These are phyloP conservation scores for Schoenoplectus tabernaemontani DNA, from an alignment of 202 grass and related monocot genomes.

Conservation along the genomic window DNA sequence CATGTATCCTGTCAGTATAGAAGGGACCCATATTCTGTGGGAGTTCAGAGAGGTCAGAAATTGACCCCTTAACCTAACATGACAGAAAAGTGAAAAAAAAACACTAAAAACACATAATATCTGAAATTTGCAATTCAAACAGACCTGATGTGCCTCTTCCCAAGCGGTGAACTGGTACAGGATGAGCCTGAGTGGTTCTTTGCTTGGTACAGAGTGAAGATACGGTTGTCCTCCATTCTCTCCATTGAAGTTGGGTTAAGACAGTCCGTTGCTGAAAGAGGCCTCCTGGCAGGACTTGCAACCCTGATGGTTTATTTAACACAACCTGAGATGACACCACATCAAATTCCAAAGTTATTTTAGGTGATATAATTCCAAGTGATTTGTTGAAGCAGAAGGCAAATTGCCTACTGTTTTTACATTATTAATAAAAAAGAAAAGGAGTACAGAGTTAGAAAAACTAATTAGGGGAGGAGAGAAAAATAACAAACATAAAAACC, in stretches of 20 bases:
- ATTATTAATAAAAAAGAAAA: too few relatives aligned
- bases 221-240: slow-evolving; percentile 48
- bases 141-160: slow-evolving; percentile 94
- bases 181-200: slow-evolving; percentile 44
- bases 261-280: slow-evolving; percentile 93
- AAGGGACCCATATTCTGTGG: neutral
- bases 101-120: neutral
- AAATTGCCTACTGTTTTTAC: too few relatives aligned
- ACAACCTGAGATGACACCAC: slow-evolving; percentile 39
- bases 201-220: slow-evolving; percentile 14
- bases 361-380: too few relatives aligned
- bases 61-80: neutral
- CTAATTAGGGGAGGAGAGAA: too few relatives aligned
- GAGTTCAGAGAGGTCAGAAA: neutral
- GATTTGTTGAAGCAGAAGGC: too few relatives aligned
- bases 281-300: slow-evolving; percentile 93
- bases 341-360: neutral
- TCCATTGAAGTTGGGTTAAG: slow-evolving; percentile 67
- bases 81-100: neutral
- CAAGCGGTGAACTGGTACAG: slow-evolving; percentile 78
- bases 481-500: too few relatives aligned
- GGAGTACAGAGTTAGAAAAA: too few relatives aligned
- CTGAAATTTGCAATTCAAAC: slow-evolving; percentile 22
- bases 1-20: neutral
- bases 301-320: slow-evolving; percentile 78